Conservation (phyloP, 257 asterid genomes). For the Gentiana straminea region DNA sequence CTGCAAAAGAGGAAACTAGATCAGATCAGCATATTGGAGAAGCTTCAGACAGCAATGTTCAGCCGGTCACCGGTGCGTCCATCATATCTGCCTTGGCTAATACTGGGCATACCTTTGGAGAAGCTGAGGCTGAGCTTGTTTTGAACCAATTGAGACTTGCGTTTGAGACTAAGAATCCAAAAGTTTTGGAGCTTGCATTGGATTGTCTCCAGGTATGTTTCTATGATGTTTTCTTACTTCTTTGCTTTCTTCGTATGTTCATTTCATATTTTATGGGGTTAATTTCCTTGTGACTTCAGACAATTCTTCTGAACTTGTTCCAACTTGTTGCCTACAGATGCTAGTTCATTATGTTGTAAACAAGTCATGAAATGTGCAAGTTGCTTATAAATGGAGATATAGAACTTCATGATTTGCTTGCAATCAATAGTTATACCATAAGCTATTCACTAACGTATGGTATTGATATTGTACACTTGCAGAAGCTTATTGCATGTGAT, state of each 20-base stretch:
- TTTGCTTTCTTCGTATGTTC: background rate
- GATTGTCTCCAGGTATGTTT: slow-evolving; percentile 98
- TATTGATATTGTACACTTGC: slow-evolving; percentile 14
- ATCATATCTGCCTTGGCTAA: slow-evolving; percentile 48
- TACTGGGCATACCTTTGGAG: slow-evolving; percentile 76
- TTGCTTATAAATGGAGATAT: no score
- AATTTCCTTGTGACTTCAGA: no score
- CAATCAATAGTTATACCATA: no score
- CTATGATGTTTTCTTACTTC: slow-evolving; percentile 16
- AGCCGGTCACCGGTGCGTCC: slow-evolving; percentile 27
- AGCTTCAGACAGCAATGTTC: slow-evolving; percentile 29
- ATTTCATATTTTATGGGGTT: no score
- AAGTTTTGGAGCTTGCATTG: slow-evolving; percentile 89
- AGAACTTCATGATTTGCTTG: no score
- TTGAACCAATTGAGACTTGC: slow-evolving; percentile 82
- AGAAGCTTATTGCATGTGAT: slow-evolving; percentile 96
- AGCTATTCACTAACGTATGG: background rate
- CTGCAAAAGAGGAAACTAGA: slow-evolving; percentile 32
- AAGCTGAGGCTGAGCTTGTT: slow-evolving; percentile 84
- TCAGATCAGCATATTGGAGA: slow-evolving; percentile 31
- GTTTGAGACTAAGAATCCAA: slow-evolving; percentile 79
- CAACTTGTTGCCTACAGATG: no score
- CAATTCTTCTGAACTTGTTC: no score
- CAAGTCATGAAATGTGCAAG: no score
- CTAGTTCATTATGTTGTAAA: no score